Evolutionary conservation across 805 yeast genomes (phyloP).

Genomic region (Saccharomycopsis oosterbeekiorum): DNA sequence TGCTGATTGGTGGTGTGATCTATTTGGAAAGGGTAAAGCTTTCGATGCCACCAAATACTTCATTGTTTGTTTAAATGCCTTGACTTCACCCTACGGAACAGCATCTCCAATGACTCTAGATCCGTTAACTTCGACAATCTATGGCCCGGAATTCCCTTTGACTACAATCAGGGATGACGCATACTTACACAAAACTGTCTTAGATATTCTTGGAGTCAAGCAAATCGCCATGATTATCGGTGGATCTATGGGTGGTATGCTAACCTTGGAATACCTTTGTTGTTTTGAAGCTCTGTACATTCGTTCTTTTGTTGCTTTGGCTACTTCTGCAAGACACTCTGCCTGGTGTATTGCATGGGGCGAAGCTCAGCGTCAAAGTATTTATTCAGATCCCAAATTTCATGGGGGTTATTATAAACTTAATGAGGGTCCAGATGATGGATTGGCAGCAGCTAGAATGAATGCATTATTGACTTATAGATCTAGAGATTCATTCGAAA

Average conservation of each 20-base stretch:
- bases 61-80: constrained; percentile 80
- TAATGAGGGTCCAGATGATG: constrained; percentile 74
- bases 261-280: constrained; percentile 73
- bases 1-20: constrained; percentile 98
- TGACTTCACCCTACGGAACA: constrained; percentile 95
- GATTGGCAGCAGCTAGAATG: constrained; percentile 96
- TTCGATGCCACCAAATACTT: constrained; percentile 86
- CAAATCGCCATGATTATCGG: constrained; percentile 82
- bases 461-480: constrained; percentile 88
- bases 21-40: constrained; percentile 75
- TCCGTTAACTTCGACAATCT: constrained; percentile 60
- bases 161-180: constrained; percentile 93
- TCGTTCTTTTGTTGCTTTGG: constrained; percentile 64
- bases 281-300: constrained; percentile 60
- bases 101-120: constrained; percentile 85
- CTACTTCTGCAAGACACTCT: constrained; percentile 88
- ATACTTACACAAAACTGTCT: constrained; percentile 59
- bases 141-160: constrained; percentile 93
- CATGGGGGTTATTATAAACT: constrained; percentile 77
- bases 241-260: constrained; percentile 99
- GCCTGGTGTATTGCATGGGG: constrained; percentile 99
- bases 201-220: constrained; percentile 73
- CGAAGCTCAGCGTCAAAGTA: constrained; percentile 94
- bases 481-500: constrained; percentile 84
- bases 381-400: constrained; percentile 90